Evolutionary conservation across 768 basidiomycete species (phyloP).

Genomic region (Boletus rubropictus): DNA sequence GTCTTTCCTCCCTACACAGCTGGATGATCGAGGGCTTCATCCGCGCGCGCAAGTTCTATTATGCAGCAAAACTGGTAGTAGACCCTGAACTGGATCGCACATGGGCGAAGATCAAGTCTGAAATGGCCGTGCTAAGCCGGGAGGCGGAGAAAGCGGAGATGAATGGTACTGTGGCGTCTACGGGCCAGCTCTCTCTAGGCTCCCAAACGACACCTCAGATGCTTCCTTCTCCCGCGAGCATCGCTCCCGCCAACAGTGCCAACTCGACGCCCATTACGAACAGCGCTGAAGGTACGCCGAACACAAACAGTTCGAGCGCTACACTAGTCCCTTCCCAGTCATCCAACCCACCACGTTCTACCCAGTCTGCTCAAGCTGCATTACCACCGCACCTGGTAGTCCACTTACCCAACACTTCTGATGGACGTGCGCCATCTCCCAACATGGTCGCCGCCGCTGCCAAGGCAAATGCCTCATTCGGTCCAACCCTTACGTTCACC

Average conservation of each 20-base stretch:
- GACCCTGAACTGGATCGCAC: slow-evolving; percentile 33
- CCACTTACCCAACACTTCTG: slow-evolving; percentile 27
- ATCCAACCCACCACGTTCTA: slow-evolving; percentile 26
- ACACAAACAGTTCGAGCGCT: slow-evolving; percentile 27
- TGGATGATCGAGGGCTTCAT: slow-evolving; percentile 78
- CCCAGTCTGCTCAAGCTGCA: slow-evolving; percentile 31
- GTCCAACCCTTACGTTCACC: slow-evolving; percentile 21
- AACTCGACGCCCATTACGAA: slow-evolving; percentile 68
- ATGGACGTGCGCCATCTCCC: slow-evolving; percentile 26
- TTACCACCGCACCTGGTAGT: slow-evolving; percentile 34
- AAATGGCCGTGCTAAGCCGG: slow-evolving; percentile 29
- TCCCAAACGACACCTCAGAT: slow-evolving; percentile 55
- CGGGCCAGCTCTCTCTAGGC: slow-evolving; percentile 23
- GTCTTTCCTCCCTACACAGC: slow-evolving; percentile 36
- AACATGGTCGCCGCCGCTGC: slow-evolving; percentile 29
- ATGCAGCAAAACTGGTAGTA: slow-evolving; percentile 30
- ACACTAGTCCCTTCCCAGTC: slow-evolving; percentile 24
- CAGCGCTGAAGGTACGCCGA: slow-evolving; percentile 52
- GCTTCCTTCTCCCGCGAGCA: slow-evolving; percentile 76
- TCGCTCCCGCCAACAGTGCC: slow-evolving; percentile 59
- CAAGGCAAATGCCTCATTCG: slow-evolving; percentile 27
- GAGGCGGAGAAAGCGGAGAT: slow-evolving; percentile 35
- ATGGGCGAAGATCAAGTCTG: slow-evolving; percentile 31
- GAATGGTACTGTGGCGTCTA: slow-evolving; percentile 23
- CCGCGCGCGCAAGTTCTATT: slow-evolving; percentile 45